Conservation (phyloP, 2,329 filamentous ascomycete genomes). For the Scedosporium minutisporum region DNA sequence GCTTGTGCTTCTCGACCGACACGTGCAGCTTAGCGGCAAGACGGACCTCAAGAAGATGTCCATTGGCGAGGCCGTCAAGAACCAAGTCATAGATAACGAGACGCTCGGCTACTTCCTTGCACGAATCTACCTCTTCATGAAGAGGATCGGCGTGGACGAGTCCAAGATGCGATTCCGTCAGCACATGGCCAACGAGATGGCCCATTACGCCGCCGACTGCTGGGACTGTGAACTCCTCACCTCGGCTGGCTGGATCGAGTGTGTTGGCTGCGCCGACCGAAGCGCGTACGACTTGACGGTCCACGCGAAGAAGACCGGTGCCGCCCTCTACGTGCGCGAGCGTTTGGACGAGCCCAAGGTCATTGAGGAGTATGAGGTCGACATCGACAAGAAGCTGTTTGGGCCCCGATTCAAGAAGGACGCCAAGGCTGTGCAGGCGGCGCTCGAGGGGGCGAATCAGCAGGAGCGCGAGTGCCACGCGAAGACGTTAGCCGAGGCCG, state of each 20-base stretch:
- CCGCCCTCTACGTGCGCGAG: slow-evolving; percentile 76
- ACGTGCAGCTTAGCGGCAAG: slow-evolving; percentile 79
- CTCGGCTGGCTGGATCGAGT: slow-evolving; percentile 95
- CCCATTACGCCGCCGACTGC: slow-evolving; percentile 93
- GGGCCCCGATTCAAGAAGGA: slow-evolving; percentile 94
- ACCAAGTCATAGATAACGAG: slow-evolving; percentile 86
- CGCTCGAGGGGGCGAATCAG: slow-evolving; percentile 66
- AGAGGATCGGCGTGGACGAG: slow-evolving; percentile 78
- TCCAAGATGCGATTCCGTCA: slow-evolving; percentile 91
- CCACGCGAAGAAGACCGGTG: slow-evolving; percentile 86
- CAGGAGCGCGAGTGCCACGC: slow-evolving; percentile 72
- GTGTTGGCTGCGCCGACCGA: slow-evolving; percentile 90
- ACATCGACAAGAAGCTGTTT: slow-evolving; percentile 91
- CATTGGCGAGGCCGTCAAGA: slow-evolving; percentile 77
- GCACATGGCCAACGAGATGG: slow-evolving; percentile 73
- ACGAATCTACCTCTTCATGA: slow-evolving; percentile 82
- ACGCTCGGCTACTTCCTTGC: slow-evolving; percentile 96
- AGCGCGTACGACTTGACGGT: slow-evolving; percentile 91
- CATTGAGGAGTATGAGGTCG: slow-evolving; percentile 79
- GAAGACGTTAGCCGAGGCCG: slow-evolving; percentile 60
- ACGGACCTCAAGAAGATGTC: slow-evolving; percentile 63
- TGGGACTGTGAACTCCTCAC: slow-evolving; percentile 94
- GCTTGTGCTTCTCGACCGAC: slow-evolving; percentile 72
- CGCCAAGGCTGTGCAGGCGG: slow-evolving; percentile 73
- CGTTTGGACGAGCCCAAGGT: slow-evolving; percentile 66